Percentiles rank a stretch among this genome's conserved stretches.
phyloP scores from a whole-genome alignment of 805 yeast genomes.

The Starmerella riodocensis region DNA sequence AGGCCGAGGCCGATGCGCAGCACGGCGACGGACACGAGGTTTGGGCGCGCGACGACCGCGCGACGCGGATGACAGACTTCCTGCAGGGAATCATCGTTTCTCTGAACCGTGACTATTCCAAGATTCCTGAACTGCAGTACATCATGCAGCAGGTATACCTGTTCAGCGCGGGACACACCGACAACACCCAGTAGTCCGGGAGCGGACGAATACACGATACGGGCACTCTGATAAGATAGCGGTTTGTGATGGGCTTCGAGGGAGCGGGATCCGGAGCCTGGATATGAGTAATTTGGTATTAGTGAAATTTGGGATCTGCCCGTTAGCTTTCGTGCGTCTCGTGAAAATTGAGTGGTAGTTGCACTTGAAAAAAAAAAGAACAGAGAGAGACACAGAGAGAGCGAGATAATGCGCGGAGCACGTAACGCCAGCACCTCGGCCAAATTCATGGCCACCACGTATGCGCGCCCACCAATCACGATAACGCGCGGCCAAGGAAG shows the following conservation, averaged over 20 bases:
- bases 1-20: neutral
- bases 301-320: no score
- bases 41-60: neutral
- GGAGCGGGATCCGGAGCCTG: no score
- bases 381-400: no score
- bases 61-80: conserved; percentile 13
- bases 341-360: no score
- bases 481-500: conserved; percentile 73
- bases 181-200: no score
- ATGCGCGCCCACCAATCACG: conserved; percentile 39
- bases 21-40: neutral
- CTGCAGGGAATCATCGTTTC: conserved; percentile 11
- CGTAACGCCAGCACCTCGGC: neutral
- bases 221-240: no score
- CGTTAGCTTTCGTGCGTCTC: no score
- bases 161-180: neutral
- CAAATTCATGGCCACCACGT: conserved; percentile 27
- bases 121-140: conserved; percentile 10
- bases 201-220: no score
- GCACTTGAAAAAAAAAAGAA: no score
- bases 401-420: neutral
- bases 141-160: conserved; percentile 14
- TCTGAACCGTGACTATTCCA: conserved; percentile 11
- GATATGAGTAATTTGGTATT: no score
- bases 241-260: no score